These are phyloP conservation scores for Aspergillus texensis DNA, from an alignment of 2,329 filamentous ascomycete species.

Conservation along the genomic window DNA sequence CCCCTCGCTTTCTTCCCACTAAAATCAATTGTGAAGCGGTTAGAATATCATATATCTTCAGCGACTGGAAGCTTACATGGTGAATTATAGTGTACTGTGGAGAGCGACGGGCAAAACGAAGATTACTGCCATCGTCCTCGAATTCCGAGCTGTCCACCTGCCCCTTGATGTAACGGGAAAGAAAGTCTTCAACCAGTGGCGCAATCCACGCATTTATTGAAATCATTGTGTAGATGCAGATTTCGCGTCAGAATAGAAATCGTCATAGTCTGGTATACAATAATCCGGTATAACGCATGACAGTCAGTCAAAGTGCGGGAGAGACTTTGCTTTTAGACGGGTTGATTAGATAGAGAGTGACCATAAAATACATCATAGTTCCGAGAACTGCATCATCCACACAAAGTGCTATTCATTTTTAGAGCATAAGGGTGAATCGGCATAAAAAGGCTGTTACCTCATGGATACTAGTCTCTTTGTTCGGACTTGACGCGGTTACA, in stretches of 20 bases:
- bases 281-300: neutral
- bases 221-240: conserved; percentile 27
- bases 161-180: conserved; percentile 23
- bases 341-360: conserved; percentile 3
- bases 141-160: conserved; percentile 17
- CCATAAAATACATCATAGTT: conserved; percentile 3
- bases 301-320: neutral
- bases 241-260: conserved; percentile 4
- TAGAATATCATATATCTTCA: conserved; percentile 3
- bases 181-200: conserved; percentile 25
- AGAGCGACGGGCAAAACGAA: conserved; percentile 30
- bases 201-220: conserved; percentile 28
- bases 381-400: neutral
- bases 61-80: conserved; percentile 27
- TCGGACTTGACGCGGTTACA: neutral
- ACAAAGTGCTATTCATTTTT: neutral
- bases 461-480: neutral
- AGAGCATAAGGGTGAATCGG: neutral
- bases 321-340: neutral
- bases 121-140: conserved; percentile 38
- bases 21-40: conserved; percentile 2
- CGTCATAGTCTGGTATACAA: conserved; percentile 2
- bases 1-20: conserved; percentile 31
- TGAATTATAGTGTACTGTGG: conserved; percentile 29
- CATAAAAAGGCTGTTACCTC: neutral